Conservation (phyloP, 2,329 filamentous ascomycete genomes). For the Fusarium brevicatenulatum region DNA sequence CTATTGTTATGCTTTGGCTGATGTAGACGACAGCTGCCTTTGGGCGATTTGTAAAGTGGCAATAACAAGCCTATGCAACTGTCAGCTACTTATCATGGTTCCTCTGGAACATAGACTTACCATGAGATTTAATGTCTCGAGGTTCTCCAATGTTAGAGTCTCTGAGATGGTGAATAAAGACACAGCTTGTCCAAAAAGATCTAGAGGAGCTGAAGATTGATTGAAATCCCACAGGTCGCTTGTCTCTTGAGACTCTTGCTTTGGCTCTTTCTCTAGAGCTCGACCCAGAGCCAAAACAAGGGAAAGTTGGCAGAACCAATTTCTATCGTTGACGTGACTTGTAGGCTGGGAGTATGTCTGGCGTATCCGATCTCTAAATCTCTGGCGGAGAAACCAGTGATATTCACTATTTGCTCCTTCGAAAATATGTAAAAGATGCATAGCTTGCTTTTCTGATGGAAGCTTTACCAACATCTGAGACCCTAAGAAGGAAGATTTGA, state of each 20-base stretch:
- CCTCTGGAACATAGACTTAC: neutral
- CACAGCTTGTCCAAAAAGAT: neutral
- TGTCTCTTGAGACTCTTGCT: neutral
- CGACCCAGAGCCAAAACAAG: neutral
- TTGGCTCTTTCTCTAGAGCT: neutral
- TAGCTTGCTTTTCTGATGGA: neutral
- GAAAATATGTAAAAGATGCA: neutral
- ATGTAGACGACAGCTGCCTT: neutral
- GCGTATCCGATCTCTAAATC: neutral
- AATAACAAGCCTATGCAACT: neutral
- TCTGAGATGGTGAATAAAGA: neutral
- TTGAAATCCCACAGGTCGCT: too few species aligned
- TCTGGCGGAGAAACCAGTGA: neutral
- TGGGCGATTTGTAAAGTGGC: neutral
- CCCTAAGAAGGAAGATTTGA: fast-evolving
- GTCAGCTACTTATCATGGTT: neutral
- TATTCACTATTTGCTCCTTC: neutral
- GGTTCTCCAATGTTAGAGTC: neutral
- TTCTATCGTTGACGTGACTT: neutral
- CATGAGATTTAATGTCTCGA: neutral
- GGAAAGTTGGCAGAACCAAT: neutral
- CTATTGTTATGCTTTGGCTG: neutral
- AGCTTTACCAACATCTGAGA: neutral
- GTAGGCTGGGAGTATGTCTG: neutral
- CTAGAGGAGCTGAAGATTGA: neutral